Conservation (phyloP, 305 asterid species). For the Andrographis paniculata region DNA sequence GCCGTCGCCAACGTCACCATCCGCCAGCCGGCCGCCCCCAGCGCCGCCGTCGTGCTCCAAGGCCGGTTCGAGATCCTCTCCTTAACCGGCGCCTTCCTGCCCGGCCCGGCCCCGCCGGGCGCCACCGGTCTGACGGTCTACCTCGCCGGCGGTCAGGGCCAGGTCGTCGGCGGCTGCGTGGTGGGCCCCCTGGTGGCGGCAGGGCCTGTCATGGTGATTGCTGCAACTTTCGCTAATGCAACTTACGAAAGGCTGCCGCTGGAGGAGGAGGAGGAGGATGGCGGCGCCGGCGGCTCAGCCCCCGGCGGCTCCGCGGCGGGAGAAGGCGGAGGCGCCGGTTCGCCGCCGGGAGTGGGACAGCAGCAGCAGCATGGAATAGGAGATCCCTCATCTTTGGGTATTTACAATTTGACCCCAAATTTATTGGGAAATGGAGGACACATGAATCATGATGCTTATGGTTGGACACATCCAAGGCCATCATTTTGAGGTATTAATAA, state of each 20-base stretch:
- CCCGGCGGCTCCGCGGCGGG: not conserved
- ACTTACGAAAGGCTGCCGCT: slow-evolving; percentile 64
- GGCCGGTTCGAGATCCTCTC: slow-evolving; percentile 69
- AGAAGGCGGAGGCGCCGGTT: slow-evolving; percentile 7
- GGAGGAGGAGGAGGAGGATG: slow-evolving; percentile 43
- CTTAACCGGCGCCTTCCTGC: slow-evolving; percentile 49
- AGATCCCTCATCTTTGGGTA: slow-evolving; percentile 30
- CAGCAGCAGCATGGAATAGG: slow-evolving; percentile 20
- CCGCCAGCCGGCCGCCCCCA: slow-evolving; percentile 44
- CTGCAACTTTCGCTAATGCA: slow-evolving; percentile 61
- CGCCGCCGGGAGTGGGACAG: slow-evolving; percentile 28
- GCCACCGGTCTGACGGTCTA: slow-evolving; percentile 63
- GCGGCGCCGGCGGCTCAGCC: slow-evolving; percentile 9
- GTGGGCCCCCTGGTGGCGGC: slow-evolving; percentile 51
- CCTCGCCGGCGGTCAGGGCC: slow-evolving; percentile 63
- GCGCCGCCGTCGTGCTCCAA: slow-evolving; percentile 39
- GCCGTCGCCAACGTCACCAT: slow-evolving; percentile 55
- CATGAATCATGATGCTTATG: slow-evolving; percentile 47
- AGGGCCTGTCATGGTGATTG: slow-evolving; percentile 23
- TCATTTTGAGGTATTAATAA: slow-evolving; percentile 15
- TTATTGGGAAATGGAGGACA: slow-evolving; percentile 46
- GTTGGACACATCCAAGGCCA: slow-evolving; percentile 37
- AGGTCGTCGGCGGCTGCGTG: slow-evolving; percentile 66
- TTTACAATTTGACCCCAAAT: slow-evolving; percentile 40
- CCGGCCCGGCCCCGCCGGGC: slow-evolving; percentile 51